A percentile compares a stretch with the other conserved stretches of the same genome.
phyloP scores from a whole-genome alignment of 176 grass and related monocot genomes.

The Metroxylon sagu region DNA sequence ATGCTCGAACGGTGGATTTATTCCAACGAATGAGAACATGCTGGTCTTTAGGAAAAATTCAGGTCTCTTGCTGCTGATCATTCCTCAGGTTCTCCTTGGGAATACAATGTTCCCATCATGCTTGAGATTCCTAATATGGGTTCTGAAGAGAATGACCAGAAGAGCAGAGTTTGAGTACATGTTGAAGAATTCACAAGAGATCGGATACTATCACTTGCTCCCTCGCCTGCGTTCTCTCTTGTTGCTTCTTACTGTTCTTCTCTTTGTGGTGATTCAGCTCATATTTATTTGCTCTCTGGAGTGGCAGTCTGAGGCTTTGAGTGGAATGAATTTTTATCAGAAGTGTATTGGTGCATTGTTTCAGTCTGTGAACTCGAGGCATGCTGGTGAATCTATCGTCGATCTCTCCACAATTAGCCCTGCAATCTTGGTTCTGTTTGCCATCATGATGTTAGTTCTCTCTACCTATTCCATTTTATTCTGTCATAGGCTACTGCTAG shows the following conservation, averaged over 20 bases:
- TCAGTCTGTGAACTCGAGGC: conserved; percentile 47
- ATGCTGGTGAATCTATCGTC: conserved; percentile 47
- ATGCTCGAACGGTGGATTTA: conserved; percentile 48
- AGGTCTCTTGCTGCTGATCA: conserved; percentile 46
- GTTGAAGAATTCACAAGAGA: conserved; percentile 11
- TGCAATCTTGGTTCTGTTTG: conserved; percentile 59
- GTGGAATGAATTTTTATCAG: conserved; percentile 30
- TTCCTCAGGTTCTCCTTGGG: conserved; percentile 36
- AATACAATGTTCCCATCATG: conserved; percentile 47
- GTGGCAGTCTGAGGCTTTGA: conserved; percentile 31
- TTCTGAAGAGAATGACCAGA: conserved; percentile 16
- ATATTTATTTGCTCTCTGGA: conserved; percentile 33
- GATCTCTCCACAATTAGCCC: conserved; percentile 36
- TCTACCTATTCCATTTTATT: neutral
- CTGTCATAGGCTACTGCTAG: neutral
- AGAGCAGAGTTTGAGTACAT: conserved; percentile 25
- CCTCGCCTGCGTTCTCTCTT: conserved; percentile 35
- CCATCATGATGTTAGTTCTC: conserved; percentile 61
- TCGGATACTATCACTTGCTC: conserved; percentile 45
- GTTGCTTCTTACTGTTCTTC: conserved; percentile 21
- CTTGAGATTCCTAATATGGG: conserved; percentile 33
- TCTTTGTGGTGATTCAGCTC: conserved; percentile 23
- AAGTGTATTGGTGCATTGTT: conserved; percentile 44
- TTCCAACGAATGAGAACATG: conserved; percentile 73
- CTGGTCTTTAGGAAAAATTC: conserved; percentile 26